Conservation (phyloP, 148 eudicot genomes). For the Nepenthes gracilis region DNA sequence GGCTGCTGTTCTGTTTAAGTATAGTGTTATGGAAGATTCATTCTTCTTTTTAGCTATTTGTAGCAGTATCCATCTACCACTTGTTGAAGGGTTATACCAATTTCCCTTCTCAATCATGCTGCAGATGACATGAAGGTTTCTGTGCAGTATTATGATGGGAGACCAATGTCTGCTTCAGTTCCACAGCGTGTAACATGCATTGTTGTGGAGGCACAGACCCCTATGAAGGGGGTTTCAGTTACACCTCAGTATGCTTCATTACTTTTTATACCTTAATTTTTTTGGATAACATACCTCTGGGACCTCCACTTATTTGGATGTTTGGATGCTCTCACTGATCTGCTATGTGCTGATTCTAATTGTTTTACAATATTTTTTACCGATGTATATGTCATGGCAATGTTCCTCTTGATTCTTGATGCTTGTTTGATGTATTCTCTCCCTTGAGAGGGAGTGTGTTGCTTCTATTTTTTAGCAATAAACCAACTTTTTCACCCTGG, state of each 20-base stretch:
- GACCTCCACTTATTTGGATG: background rate
- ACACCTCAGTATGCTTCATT: conserved; percentile 54
- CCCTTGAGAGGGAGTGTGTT: no score
- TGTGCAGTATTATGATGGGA: conserved; percentile 63
- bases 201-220: conserved; percentile 70
- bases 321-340: background rate
- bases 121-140: conserved; percentile 78
- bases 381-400: background rate
- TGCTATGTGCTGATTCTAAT: background rate
- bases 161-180: conserved; percentile 74
- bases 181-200: conserved; percentile 84
- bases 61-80: no score
- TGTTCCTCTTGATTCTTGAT: no score
- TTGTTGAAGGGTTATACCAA: background rate
- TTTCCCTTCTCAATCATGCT: conserved; percentile 1
- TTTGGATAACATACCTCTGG: background rate
- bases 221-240: conserved; percentile 64
- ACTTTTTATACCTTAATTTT: background rate
- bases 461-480: no score
- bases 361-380: no score
- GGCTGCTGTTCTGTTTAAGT: no score
- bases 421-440: no score
- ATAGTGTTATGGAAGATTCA: no score
- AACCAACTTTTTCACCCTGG: no score
- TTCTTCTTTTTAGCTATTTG: no score